Percentiles rank a stretch among this genome's conserved stretches.
Conservation (phyloP, 192 early-diverging fungal genomes). For the Umbelopsis sp. region DNA sequence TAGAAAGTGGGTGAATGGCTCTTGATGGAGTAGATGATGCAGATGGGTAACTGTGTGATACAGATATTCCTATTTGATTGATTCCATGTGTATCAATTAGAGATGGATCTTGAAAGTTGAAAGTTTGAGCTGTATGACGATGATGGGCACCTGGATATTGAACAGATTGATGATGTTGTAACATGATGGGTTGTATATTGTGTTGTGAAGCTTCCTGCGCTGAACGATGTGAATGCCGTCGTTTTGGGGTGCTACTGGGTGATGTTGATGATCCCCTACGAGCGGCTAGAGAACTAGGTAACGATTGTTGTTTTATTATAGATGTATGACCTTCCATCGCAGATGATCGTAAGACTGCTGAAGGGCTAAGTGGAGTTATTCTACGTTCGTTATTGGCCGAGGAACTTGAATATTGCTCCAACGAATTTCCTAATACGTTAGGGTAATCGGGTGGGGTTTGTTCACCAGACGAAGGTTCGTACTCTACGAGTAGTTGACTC, state of each 20-base stretch:
- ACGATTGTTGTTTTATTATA: background rate
- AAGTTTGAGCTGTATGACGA: background rate
- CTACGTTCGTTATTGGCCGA: background rate
- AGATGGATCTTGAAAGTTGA: background rate
- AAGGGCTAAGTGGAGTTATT: background rate
- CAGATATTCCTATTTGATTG: background rate
- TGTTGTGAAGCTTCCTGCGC: background rate
- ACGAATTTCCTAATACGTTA: background rate
- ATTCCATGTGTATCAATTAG: background rate
- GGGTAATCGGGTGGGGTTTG: background rate
- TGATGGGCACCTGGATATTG: constrained; percentile 3
- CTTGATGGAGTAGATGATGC: background rate
- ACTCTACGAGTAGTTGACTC: background rate
- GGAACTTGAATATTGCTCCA: background rate
- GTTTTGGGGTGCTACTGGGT: background rate
- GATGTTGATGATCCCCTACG: background rate
- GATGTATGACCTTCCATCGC: background rate
- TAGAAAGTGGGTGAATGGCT: constrained; percentile 16
- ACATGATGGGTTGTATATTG: background rate
- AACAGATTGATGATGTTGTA: constrained; percentile 15
- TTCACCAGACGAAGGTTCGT: background rate
- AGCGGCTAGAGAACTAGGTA: background rate
- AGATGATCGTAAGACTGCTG: background rate
- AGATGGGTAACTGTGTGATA: background rate
- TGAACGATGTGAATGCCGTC: background rate